These are phyloP conservation scores for Malus hybrid DNA, from an alignment of 331 rosid species.

Conservation along the genomic window DNA sequence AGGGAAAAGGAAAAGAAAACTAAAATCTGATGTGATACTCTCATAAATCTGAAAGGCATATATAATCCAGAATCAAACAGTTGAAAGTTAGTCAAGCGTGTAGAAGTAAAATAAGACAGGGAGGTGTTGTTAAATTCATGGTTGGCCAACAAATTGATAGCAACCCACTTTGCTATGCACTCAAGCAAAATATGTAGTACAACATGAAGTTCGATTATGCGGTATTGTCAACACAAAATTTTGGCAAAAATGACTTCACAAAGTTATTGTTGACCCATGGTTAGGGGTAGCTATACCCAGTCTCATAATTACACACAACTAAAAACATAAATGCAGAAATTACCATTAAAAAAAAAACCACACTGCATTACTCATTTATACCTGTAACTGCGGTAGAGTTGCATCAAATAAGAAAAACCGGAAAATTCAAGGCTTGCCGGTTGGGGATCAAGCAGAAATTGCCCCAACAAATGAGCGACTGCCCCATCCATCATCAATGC, in stretches of 20 bases:
- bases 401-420: constrained; percentile 12
- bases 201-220: background rate
- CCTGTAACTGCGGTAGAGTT: constrained; percentile 1
- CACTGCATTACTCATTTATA: background rate
- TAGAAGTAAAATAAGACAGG: background rate
- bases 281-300: constrained; percentile 10
- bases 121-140: constrained; percentile 28
- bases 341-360: constrained; percentile 14
- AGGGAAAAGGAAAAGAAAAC: background rate
- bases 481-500: constrained; percentile 4
- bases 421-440: background rate
- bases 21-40: background rate
- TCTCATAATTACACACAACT: constrained; percentile 19
- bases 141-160: constrained; percentile 48
- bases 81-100: background rate
- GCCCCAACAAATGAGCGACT: background rate
- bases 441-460: background rate
- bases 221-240: background rate
- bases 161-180: constrained; percentile 17
- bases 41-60: background rate
- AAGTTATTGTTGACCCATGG: constrained; percentile 11
- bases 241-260: background rate
- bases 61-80: background rate
- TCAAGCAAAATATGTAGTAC: constrained; percentile 1
- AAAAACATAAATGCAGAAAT: constrained; percentile 12